Base-by-base conservation (phyloP, 768 basidiomycete genomes). In the Porpolomopsis calyptriformis region DNA sequence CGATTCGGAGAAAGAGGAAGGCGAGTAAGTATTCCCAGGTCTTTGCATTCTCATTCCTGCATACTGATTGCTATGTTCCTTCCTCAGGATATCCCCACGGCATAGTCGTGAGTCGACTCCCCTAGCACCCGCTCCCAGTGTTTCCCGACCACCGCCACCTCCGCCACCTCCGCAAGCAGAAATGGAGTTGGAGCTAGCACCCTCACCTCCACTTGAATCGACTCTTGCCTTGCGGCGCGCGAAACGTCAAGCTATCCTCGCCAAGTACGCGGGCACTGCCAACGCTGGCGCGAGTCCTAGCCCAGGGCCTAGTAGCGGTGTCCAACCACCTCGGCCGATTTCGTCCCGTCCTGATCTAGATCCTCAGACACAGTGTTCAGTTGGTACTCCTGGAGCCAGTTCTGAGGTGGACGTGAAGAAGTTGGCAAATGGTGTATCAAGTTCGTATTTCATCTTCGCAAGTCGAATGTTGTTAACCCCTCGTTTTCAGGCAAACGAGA, bases 1-100 rank as follows among this genome's bases (percentile, higher is more conserved):
- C 10, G 74, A 74, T 43, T 76, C 77, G 10, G 86, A 88, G 53
- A 82, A 65, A 60, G 86, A 91, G 68, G 91, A 93, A 73, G 90
- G 86, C 72, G 91, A 94, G 89, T 93, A 66, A 85, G 91, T 91
- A 55, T 70, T 61, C 61, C 62, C 54, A 59, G 51, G 45, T 44
- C 44, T 40, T 29, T 46, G 37, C 14, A 42, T 16, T 29, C 27
- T 11, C 10, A 31, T 18, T 19, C 27, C n/a, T 4, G 3, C 19
- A 31, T 36, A 8, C 19, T 39, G 43, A 37, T 41, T 52, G 16
- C 47, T 12, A 43, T 47, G 47, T 52, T 40, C 25, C 38, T 42
- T 31, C 51, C 45, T 20, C 49, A 87, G 85, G 60, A 82, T 85
- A 53, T 87, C 84, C 5, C 82, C 83, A 38, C 68, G 68, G 33